A percentile compares a stretch with the other conserved stretches of the same genome.
phyloP scores from a whole-genome alignment of 805 yeast species.

The Yarrowia yakushimensis region DNA sequence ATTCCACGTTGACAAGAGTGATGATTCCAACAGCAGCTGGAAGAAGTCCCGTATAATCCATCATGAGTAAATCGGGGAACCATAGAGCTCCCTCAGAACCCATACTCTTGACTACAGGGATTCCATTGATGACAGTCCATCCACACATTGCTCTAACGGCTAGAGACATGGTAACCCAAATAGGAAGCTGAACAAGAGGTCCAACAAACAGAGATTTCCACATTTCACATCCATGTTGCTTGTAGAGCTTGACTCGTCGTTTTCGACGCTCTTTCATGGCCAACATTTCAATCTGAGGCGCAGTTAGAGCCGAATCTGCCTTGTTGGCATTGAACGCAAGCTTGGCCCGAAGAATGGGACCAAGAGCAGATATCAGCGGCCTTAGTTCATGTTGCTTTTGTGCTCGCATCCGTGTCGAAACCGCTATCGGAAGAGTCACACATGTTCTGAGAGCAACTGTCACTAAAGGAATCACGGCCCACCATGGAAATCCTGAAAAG shows the following conservation, averaged over 20 bases:
- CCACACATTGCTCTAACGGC: slow-evolving; percentile 76
- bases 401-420: slow-evolving; percentile 63
- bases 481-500: slow-evolving; percentile 68
- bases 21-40: slow-evolving; percentile 71
- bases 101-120: slow-evolving; percentile 37
- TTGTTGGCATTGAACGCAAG: slow-evolving; percentile 42
- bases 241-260: slow-evolving; percentile 69
- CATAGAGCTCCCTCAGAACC: slow-evolving; percentile 56
- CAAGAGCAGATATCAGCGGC: slow-evolving; percentile 69
- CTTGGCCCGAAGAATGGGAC: slow-evolving; percentile 64
- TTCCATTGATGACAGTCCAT: slow-evolving; percentile 34
- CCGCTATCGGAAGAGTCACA: slow-evolving; percentile 75
- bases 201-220: slow-evolving; percentile 70
- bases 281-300: slow-evolving; percentile 72
- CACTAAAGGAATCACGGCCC: slow-evolving; percentile 68
- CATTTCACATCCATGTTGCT: slow-evolving; percentile 61
- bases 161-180: slow-evolving; percentile 77
- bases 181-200: slow-evolving; percentile 80
- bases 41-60: slow-evolving; percentile 59
- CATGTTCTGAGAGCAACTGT: slow-evolving; percentile 62
- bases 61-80: slow-evolving; percentile 55
- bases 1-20: slow-evolving; percentile 75
- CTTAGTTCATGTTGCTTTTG: slow-evolving; percentile 67
- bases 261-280: slow-evolving; percentile 74
- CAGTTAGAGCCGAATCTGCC: slow-evolving; percentile 46